A percentile compares a stretch with the other conserved stretches of the same genome.
Conservation (phyloP, 2,329 filamentous ascomycete species). For the Clarireedia paspali region DNA sequence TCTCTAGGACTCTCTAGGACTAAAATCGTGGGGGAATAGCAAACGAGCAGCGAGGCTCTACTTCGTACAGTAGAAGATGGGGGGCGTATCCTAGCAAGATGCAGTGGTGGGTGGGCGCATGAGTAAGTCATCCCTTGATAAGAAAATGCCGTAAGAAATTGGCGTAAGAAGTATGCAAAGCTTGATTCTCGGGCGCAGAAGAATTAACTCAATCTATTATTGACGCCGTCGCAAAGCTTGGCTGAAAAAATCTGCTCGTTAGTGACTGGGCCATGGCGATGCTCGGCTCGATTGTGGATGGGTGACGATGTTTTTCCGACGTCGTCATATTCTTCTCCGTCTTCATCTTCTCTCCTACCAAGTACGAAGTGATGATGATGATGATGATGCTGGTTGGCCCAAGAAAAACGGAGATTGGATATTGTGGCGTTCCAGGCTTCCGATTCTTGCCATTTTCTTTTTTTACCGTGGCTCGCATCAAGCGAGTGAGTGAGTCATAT, state of each 20-base stretch:
- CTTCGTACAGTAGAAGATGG: background rate
- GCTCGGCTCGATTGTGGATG: no score
- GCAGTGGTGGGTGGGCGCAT: background rate
- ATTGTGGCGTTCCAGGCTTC: background rate
- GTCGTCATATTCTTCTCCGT: no score
- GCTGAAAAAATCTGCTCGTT: no score
- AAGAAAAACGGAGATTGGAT: background rate
- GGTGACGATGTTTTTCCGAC: background rate
- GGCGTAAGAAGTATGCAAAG: background rate
- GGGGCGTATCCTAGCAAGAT: background rate
- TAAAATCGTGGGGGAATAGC: background rate
- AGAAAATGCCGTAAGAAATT: background rate
- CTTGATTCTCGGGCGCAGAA: background rate
- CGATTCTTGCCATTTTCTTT: no score
- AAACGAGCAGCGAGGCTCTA: background rate
- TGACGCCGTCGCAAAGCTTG: background rate
- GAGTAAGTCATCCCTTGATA: background rate
- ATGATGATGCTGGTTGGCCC: background rate
- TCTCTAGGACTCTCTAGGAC: background rate
- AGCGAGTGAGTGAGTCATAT: no score
- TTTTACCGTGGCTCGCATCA: no score
- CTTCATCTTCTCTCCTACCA: no score
- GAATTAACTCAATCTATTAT: background rate
- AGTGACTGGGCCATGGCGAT: no score
- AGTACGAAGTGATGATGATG: background rate